Base-by-base conservation (phyloP, 2,329 filamentous ascomycete genomes). In the Aspergillus pseudoterreus region DNA sequence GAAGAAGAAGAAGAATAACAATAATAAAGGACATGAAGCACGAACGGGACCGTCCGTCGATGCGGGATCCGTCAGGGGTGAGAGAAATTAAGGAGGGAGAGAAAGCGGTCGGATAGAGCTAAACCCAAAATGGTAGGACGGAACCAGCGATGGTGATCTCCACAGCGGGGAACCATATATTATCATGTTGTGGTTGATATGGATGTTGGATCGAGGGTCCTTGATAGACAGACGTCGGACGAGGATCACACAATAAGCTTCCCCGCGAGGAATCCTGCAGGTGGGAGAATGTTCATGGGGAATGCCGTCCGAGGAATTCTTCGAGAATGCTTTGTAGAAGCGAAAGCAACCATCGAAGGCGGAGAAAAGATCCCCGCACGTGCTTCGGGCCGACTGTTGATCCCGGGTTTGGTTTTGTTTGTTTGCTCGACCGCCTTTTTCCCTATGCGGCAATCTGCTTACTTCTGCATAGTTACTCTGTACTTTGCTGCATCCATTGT, bases 101-200 rank as follows among this genome's bases (percentile, higher is more conserved):
- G 43, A 54, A 45, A 54, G 48, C 43, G 54, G 54, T 33, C 35
- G 43, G 53, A 52, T 21, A 36, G 46, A 19, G 39, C 33, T 38
- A 41, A 41, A 35, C 22, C 45, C n/a, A 43, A 22, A 47, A 47
- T 11, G 27, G 27, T 30, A 30, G 27, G 4, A 10, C 27, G 8
- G 27, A 10, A 30, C 27, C 27, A 30, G 27, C 27, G 27, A 30
- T 32, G 39, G 22, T 19, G 42, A 50, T 51, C 55, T 54, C 51
- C 50, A 56, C 55, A 50, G 52, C 51, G 53, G 57, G 53, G 49
- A 51, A 52, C 35, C 35, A 6, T 38, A n/a, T 6, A 17, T 38
- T 15, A 8, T 38, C 11, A 19, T 12, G 14, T 15, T 10, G 11
- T 15, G 27, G 27, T 10, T 30, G 27, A 30, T 9, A 11, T 30